phyloP scores from a whole-genome alignment of 768 basidiomycete species.

The Punctularia strigosozonata region DNA sequence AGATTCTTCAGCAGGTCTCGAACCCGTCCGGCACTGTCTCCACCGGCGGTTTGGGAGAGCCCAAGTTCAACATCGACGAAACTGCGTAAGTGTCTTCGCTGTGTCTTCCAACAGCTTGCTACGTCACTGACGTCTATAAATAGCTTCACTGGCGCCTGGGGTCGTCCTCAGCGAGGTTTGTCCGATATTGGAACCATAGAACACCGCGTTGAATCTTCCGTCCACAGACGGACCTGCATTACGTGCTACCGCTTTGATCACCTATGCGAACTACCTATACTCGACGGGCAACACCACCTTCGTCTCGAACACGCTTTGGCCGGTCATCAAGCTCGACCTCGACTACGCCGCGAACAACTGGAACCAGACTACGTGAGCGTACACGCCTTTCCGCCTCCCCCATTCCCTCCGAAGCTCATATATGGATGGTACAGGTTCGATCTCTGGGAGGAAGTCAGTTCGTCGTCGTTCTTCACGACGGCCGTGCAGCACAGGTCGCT shows the following conservation, averaged over 20 bases:
- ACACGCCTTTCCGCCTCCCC: too few species aligned
- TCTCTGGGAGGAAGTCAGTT: constrained; percentile 63
- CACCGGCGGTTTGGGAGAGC: constrained; percentile 69
- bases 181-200: constrained; percentile 2
- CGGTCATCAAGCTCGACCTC: constrained; percentile 59
- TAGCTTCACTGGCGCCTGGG: constrained; percentile 26
- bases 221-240: constrained; percentile 62
- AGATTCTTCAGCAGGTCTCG: constrained; percentile 45
- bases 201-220: not conserved
- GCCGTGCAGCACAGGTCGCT: constrained; percentile 68
- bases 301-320: constrained; percentile 49
- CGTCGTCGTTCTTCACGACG: constrained; percentile 73
- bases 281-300: constrained; percentile 36
- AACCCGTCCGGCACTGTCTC: constrained; percentile 60
- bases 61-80: constrained; percentile 61
- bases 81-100: too few species aligned
- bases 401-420: too few species aligned
- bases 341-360: constrained; percentile 61
- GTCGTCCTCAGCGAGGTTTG: constrained; percentile 52
- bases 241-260: constrained; percentile 55
- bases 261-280: constrained; percentile 60
- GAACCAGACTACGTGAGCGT: constrained; percentile 60
- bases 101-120: too few species aligned
- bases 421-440: too few species aligned
- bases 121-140: too few species aligned